Conservation (phyloP, 2,329 filamentous ascomycete species). For the Colletotrichum coccodes region DNA sequence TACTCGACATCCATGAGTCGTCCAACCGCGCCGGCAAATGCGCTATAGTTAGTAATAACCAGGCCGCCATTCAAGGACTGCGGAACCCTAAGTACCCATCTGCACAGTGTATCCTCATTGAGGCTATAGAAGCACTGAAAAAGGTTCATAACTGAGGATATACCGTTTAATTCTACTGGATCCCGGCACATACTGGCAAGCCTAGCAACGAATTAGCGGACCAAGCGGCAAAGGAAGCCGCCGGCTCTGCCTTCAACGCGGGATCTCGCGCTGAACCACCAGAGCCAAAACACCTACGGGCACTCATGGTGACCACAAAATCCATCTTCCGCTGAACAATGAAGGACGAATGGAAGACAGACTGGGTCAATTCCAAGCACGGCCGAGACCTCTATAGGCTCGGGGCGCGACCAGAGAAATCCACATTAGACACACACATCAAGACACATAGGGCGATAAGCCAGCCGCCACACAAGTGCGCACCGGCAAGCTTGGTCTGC, state of each 20-base stretch:
- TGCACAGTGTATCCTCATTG: too few relatives aligned
- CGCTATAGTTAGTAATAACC: too few relatives aligned
- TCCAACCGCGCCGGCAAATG: too few relatives aligned
- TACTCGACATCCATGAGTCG: too few relatives aligned
- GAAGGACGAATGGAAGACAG: constrained; percentile 9
- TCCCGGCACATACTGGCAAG: constrained; percentile 36
- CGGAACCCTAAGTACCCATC: too few relatives aligned
- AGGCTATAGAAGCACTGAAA: too few relatives aligned
- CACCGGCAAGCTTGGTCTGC: not conserved
- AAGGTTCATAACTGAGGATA: too few relatives aligned
- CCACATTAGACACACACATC: not conserved
- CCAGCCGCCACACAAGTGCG: not conserved
- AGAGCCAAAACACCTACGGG: not conserved
- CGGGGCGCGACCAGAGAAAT: not conserved
- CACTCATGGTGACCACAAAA: constrained; percentile 16
- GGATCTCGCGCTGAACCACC: not conserved
- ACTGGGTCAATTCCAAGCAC: constrained; percentile 14
- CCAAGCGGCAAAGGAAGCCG: constrained; percentile 50
- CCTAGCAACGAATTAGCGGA: constrained; percentile 36
- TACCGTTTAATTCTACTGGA: too few relatives aligned
- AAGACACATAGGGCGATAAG: not conserved
- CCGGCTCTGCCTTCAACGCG: not conserved
- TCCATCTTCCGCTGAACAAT: constrained; percentile 6
- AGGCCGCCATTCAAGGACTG: too few relatives aligned
- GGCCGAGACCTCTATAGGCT: constrained; percentile 11